Evolutionary conservation across 2,329 filamentous ascomycete genomes (phyloP), one percentile per base, ranked within the genome.

Genomic region (Claviceps sp.): DNA sequence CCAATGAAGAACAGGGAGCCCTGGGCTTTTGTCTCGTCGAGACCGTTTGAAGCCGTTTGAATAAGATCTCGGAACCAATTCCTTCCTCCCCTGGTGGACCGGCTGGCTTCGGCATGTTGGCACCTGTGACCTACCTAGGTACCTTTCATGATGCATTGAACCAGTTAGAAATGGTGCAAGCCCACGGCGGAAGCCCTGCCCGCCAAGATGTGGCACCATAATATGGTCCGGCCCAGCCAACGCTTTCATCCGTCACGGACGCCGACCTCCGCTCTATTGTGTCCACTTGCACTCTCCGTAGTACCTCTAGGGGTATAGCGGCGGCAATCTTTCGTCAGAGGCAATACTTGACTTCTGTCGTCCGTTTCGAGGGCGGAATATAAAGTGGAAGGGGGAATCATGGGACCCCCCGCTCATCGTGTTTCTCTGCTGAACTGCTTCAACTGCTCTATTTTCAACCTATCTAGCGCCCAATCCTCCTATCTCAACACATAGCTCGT

Each of bases 221-320:
- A 48, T 34, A 43, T 49, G 50, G 48, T 52, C 48, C 37, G 47
- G 50, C 43, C 36, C 54, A 55, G 53, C 47, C 54, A 55, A 55
- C 49, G 26, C 47, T 47, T 50, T 39, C 43, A 37, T 44, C 39
- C 9, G 8, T 22, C 17, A 20, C 40, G 6, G 45, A 53, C 54
- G 49, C 49, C 51, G 47, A 47, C 53, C 53, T 53, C 50, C 53
- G 50, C 46, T 52, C 34, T 52, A 54, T 34, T 71, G 70, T 66
- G 65, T 70, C 64, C 64, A 77, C 73, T 72, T 77, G 74, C 74
- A 74, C 74, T 77, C n/a, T n/a, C n/a, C n/a, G n/a, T n/a, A n/a
- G n/a, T n/a, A n/a, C n/a, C n/a, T n/a, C n/a, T 77, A 77, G 71
- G 72, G 74, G 75, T 71, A 71, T 76, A 77, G 74, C 64, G 60